A percentile compares a stretch with the other conserved stretches of the same genome.
Conservation (phyloP, 108 stramenopile species). For the Cyclostephanos tholiformis region DNA sequence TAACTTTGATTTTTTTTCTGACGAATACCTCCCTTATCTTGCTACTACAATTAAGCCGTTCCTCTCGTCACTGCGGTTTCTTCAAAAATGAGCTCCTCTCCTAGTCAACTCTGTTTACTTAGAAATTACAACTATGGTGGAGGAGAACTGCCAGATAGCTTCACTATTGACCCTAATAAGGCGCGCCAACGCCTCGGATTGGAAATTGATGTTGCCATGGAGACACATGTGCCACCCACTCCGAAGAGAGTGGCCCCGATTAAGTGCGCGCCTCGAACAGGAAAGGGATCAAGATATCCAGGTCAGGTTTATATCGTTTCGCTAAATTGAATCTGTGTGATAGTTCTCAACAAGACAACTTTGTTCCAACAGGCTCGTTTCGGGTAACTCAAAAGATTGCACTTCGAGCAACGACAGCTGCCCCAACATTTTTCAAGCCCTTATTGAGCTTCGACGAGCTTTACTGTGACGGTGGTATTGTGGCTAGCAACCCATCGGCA, state of each 20-base stretch:
- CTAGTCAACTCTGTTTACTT: conserved; percentile 74
- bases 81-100: conserved; percentile 79
- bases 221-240: conserved; percentile 7
- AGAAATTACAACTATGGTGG: conserved; percentile 88
- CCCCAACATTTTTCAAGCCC: conserved; percentile 89
- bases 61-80: conserved; percentile 64
- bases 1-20: neutral
- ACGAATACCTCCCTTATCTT: neutral
- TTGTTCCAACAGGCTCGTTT: conserved; percentile 60
- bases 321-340: neutral
- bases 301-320: conserved; percentile 16
- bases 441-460: conserved; percentile 84
- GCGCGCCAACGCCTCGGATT: conserved; percentile 69
- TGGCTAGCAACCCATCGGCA: conserved; percentile 85
- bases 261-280: conserved; percentile 52
- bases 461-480: conserved; percentile 87
- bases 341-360: neutral
- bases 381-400: conserved; percentile 82
- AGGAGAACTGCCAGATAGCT: conserved; percentile 77
- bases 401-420: conserved; percentile 83
- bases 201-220: conserved; percentile 40
- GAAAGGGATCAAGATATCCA: conserved; percentile 72
- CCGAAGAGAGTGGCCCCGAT: conserved; percentile 1
- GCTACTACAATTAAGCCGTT: conserved; percentile 4
- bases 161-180: conserved; percentile 66